These are phyloP conservation scores for Pseudozyma pruni DNA, from an alignment of 1,284 basidiomycete species.

Conservation along the genomic window DNA sequence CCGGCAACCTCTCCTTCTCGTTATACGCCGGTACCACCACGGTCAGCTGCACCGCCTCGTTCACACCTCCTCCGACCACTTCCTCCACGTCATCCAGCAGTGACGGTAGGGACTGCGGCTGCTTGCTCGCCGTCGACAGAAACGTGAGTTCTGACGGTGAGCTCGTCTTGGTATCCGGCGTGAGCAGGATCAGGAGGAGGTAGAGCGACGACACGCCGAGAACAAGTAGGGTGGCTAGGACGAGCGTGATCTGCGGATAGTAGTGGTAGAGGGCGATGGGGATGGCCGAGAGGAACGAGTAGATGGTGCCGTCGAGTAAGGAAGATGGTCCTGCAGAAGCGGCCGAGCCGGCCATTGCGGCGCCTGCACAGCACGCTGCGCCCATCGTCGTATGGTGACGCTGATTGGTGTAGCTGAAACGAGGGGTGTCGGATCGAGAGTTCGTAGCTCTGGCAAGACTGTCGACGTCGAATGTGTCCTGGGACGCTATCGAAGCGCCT, in stretches of 20 bases:
- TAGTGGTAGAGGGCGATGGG: slow-evolving; percentile 45
- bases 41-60: slow-evolving; percentile 71
- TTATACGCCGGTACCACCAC: slow-evolving; percentile 92
- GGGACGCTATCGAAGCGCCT: no score
- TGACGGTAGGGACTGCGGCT: slow-evolving; percentile 16
- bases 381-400: no score
- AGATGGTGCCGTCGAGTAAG: slow-evolving; percentile 31
- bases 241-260: slow-evolving; percentile 30
- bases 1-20: slow-evolving; percentile 80
- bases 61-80: background rate
- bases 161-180: slow-evolving; percentile 19
- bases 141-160: slow-evolving; percentile 22
- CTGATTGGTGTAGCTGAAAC: no score
- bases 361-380: slow-evolving; percentile 49
- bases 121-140: slow-evolving; percentile 3
- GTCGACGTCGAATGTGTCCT: no score
- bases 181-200: slow-evolving; percentile 22
- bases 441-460: no score
- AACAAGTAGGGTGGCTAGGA: slow-evolving; percentile 9
- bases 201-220: slow-evolving; percentile 18
- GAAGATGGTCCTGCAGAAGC: slow-evolving; percentile 12
- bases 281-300: slow-evolving; percentile 29
- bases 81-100: slow-evolving; percentile 11
- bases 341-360: slow-evolving; percentile 22
- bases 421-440: no score